Percentiles rank a stretch among this genome's conserved stretches.
Conservation (phyloP, 495 filamentous ascomycete genomes). For the Astrothelium subdiscretum region DNA sequence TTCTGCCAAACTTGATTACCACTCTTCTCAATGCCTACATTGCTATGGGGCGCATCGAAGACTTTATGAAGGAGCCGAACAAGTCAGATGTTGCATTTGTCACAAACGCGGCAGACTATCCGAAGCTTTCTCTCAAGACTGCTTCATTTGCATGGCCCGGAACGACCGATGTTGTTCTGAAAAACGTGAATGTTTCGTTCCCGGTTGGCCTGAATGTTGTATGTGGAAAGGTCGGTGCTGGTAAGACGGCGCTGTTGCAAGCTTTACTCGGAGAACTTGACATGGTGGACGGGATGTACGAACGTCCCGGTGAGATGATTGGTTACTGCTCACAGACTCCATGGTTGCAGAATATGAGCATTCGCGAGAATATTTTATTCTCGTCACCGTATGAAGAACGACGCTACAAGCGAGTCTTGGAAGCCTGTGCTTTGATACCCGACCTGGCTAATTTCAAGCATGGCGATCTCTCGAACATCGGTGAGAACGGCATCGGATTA, state of each 20-base stretch:
- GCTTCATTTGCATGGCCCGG: slow-evolving; percentile 75
- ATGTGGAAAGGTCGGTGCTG: slow-evolving; percentile 62
- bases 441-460: slow-evolving; percentile 30
- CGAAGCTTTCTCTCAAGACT: slow-evolving; percentile 41
- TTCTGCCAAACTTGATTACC: slow-evolving; percentile 59
- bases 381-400: slow-evolving; percentile 55
- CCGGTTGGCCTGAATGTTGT: slow-evolving; percentile 54
- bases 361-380: slow-evolving; percentile 76
- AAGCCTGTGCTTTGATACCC: slow-evolving; percentile 27
- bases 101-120: slow-evolving; percentile 15
- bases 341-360: slow-evolving; percentile 89
- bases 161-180: slow-evolving; percentile 45
- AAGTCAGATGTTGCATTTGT: slow-evolving; percentile 41
- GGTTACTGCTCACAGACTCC: slow-evolving; percentile 76
- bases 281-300: slow-evolving; percentile 43
- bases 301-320: slow-evolving; percentile 53
- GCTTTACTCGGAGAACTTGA: slow-evolving; percentile 72
- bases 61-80: slow-evolving; percentile 74
- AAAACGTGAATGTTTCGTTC: slow-evolving; percentile 49
- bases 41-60: slow-evolving; percentile 64
- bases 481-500: slow-evolving; percentile 31
- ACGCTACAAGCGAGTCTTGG: slow-evolving; percentile 37
- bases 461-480: slow-evolving; percentile 30
- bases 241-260: slow-evolving; percentile 72
- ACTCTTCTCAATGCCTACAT: slow-evolving; percentile 62